Evolutionary conservation across 352 stramenopile species (phyloP).

Genomic region (Pythium pectinolyticum): DNA sequence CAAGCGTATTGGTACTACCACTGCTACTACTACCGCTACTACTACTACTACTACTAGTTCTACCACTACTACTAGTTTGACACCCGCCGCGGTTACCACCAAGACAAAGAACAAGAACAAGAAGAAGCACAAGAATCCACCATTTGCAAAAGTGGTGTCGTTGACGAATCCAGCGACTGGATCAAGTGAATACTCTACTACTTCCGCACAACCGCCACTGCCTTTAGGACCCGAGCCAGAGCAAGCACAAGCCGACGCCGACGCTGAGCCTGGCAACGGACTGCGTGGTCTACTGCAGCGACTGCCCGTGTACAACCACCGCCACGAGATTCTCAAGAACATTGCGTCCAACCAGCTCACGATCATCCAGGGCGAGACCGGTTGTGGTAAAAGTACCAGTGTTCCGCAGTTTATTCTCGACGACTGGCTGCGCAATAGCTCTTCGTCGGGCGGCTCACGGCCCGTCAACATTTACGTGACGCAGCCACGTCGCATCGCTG

Average conservation of each 20-base stretch:
- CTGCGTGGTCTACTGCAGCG: conserved; percentile 58
- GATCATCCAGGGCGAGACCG: conserved; percentile 93
- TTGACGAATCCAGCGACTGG: no score
- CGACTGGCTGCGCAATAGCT: conserved; percentile 25
- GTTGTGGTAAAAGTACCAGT: conserved; percentile 96
- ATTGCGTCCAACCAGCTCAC: conserved; percentile 84
- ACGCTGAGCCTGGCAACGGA: neutral
- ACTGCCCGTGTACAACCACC: conserved; percentile 87
- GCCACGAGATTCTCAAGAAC: conserved; percentile 84
- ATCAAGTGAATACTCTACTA: neutral
- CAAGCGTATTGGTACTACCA: conserved; percentile 19
- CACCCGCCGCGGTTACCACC: no score
- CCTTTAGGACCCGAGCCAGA: neutral
- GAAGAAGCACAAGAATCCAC: neutral
- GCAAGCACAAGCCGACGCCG: no score
- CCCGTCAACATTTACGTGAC: conserved; percentile 95
- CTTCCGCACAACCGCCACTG: neutral
- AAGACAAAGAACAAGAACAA: conserved; percentile 23
- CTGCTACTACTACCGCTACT: no score
- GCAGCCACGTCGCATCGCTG: conserved; percentile 93
- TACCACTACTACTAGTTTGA: no score
- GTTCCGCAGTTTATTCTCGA: conserved; percentile 94
- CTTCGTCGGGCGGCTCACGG: conserved; percentile 37
- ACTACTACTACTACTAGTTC: no score
- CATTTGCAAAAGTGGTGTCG: neutral